Evolutionary conservation across 441 rosid genomes (phyloP).

Genomic region (Jatropha podagrica): DNA sequence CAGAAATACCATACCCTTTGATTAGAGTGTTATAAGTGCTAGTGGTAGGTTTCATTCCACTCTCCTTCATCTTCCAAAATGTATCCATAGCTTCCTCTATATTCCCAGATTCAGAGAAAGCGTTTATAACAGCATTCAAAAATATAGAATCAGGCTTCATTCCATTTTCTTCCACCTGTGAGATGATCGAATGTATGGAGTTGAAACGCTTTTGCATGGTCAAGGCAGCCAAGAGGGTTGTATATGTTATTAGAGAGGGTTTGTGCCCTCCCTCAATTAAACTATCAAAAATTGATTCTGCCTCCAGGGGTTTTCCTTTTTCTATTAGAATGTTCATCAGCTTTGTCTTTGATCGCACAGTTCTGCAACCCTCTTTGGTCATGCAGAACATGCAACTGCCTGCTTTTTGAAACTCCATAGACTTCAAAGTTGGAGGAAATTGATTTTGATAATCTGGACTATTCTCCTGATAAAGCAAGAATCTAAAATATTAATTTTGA

Average conservation of each 20-base stretch:
- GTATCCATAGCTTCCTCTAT: conserved; percentile 75
- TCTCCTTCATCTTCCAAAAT: conserved; percentile 74
- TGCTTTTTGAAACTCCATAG: conserved; percentile 22
- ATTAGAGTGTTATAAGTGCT: conserved; percentile 86
- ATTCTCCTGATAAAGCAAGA: conserved; percentile 17
- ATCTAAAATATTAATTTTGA: not conserved
- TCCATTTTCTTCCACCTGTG: conserved; percentile 69
- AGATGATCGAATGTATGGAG: conserved; percentile 56
- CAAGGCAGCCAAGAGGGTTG: conserved; percentile 75
- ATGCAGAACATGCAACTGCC: conserved; percentile 21
- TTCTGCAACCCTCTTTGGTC: conserved; percentile 43
- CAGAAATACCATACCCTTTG: conserved; percentile 78
- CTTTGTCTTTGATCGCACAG: conserved; percentile 78
- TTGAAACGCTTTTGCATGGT: conserved; percentile 59
- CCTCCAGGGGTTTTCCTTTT: conserved; percentile 78
- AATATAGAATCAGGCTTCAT: conserved; percentile 81
- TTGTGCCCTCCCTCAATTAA: conserved; percentile 78
- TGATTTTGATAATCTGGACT: conserved; percentile 10
- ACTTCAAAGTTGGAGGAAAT: conserved; percentile 15
- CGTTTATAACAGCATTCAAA: conserved; percentile 87
- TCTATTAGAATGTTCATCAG: conserved; percentile 72
- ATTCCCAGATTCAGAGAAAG: conserved; percentile 78
- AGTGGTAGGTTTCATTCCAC: conserved; percentile 72
- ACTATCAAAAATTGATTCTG: conserved; percentile 54
- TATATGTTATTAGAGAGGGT: conserved; percentile 82